Base-by-base conservation (phyloP, 371 early-diverging fungal genomes). In the Blakeslea trispora region DNA sequence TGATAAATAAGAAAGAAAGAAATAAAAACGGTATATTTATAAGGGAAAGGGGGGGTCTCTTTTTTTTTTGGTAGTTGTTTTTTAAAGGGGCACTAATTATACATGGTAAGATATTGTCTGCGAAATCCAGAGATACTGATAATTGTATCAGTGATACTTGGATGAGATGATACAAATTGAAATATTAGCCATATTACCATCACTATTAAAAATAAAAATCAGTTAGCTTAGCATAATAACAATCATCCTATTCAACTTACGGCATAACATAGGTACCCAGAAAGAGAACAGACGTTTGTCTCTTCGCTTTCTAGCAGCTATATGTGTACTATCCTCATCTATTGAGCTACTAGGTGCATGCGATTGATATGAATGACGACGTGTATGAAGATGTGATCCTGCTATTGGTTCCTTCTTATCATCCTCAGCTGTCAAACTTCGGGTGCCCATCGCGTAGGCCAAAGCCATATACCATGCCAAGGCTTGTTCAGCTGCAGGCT, bases 391-490 rank as follows among this genome's bases (percentile, higher is more conserved):
- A 28, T 28, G 28, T 7, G 28, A 28, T 7, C 28, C 28, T 28
- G 28, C 7, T 7, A 28, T 28, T 23, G 8, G 47, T 28, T 49
- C 53, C 52, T 50, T 43, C 22, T 35, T 15, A 4, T 35, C 21
- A 3, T 55, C 45, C 10, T 55, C 65, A 35, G 54, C 61, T 32
- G 39, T 48, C 11, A 56, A 22, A 39, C 63, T 71, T 22, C 68
- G 49, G 18, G 71, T 69, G 28, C 77, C 77, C 71, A 77, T 77
- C 1, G 77, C 74, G 53, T 77, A 77, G 0, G 77, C 77, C 3
- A 77, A 43, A 3, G 77, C 77, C 77, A 77, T 77, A 37, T 77
- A 77, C 77, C 77, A 77, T 13, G 77, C 77, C 22, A 77, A 56
- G 0, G 74, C 57, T 41, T 73, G 72, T 21, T 77, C 77, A 13